Percentiles rank a stretch among this genome's conserved stretches.
Conservation (phyloP, 2,329 filamentous ascomycete species). For the Arthrinium phaeospermum region DNA sequence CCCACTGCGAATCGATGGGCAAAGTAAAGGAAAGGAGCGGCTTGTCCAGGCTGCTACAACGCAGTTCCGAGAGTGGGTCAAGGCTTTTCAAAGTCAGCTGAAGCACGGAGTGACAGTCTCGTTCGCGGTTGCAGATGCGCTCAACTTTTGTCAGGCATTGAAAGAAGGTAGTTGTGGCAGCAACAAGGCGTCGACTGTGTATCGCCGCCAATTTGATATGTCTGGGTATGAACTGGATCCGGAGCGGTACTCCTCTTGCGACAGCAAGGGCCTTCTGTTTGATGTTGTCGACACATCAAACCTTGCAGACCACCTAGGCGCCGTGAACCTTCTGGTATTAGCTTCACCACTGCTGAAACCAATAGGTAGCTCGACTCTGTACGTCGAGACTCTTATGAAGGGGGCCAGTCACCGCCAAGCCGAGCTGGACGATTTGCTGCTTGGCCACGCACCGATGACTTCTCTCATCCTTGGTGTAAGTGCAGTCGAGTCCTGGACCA, state of each 20-base stretch:
- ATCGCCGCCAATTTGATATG: constrained; percentile 47
- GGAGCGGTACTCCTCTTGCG: constrained; percentile 44
- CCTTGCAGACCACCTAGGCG: constrained; percentile 50
- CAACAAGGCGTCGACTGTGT: constrained; percentile 42
- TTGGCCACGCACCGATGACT: constrained; percentile 52
- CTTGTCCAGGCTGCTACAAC: constrained; percentile 43
- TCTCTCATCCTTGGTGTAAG: constrained; percentile 57
- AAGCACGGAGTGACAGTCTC: constrained; percentile 46
- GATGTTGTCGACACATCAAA: constrained; percentile 63
- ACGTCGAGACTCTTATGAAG: constrained; percentile 53
- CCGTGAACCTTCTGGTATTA: constrained; percentile 52
- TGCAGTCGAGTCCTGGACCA: constrained; percentile 57
- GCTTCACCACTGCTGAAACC: constrained; percentile 52
- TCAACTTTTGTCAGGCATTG: constrained; percentile 58
- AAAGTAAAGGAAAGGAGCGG: constrained; percentile 27
- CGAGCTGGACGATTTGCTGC: constrained; percentile 49
- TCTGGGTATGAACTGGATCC: constrained; percentile 49
- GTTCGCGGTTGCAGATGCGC: constrained; percentile 53
- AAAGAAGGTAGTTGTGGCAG: constrained; percentile 42
- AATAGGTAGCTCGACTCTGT: constrained; percentile 51
- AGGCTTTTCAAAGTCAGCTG: constrained; percentile 43
- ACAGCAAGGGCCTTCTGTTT: constrained; percentile 49
- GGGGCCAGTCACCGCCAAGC: constrained; percentile 34
- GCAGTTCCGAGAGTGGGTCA: constrained; percentile 54
- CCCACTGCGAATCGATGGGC: constrained; percentile 39